Evolutionary conservation across 1,284 basidiomycete genomes (phyloP).

Genomic region (Porodaedalea pini): DNA sequence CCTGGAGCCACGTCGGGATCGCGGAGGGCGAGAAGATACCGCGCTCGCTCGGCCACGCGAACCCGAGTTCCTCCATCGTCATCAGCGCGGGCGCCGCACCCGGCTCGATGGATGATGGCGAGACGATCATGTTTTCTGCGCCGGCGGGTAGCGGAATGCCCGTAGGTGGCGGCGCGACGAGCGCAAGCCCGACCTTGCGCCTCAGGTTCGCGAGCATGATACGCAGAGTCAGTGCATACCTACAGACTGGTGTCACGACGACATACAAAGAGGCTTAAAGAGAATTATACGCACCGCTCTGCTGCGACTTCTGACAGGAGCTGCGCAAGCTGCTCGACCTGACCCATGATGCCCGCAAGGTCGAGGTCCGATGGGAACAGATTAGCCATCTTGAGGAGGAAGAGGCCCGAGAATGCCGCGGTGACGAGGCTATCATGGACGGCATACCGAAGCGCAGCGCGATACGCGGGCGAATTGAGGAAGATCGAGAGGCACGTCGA

Average conservation of each 20-base stretch:
- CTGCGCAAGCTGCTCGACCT: constrained; percentile 82
- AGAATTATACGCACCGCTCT: constrained; percentile 55
- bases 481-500: constrained; percentile 80
- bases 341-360: constrained; percentile 64
- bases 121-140: constrained; percentile 53
- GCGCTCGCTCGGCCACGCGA: constrained; percentile 71
- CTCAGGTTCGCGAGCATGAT: constrained; percentile 89
- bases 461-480: constrained; percentile 72
- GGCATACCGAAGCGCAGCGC: constrained; percentile 81
- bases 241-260: constrained; percentile 27
- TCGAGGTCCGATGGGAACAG: constrained; percentile 82
- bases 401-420: constrained; percentile 88
- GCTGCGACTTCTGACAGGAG: constrained; percentile 82
- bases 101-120: constrained; percentile 54
- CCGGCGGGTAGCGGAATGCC: constrained; percentile 45
- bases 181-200: constrained; percentile 73
- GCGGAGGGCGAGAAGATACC: constrained; percentile 74
- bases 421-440: constrained; percentile 92
- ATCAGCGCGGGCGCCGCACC: constrained; percentile 56
- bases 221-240: constrained; percentile 83
- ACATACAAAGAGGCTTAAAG: constrained; percentile 5
- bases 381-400: constrained; percentile 88
- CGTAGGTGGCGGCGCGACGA: constrained; percentile 43
- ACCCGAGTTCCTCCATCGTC: constrained; percentile 79
- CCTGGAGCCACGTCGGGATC: constrained; percentile 79